Percentiles rank a stretch among this genome's conserved stretches.
Evolutionary conservation across 2,329 filamentous ascomycete species (phyloP).

Genomic region (Venturia aucupariae): DNA sequence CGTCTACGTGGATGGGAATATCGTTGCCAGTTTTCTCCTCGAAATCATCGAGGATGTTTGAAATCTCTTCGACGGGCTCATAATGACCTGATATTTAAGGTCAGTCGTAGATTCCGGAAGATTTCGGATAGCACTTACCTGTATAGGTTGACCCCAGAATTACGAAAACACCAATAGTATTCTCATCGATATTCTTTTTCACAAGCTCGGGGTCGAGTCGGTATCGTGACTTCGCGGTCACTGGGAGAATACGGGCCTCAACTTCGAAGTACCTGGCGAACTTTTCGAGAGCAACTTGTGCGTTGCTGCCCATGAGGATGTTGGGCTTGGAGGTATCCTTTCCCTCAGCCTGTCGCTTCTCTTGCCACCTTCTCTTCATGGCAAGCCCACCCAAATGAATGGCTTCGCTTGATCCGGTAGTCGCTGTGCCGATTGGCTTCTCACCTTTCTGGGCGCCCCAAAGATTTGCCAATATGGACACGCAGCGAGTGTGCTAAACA

Average conservation of each 20-base stretch:
- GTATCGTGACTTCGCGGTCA: constrained; percentile 51
- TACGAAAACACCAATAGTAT: constrained; percentile 67
- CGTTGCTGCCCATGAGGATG: constrained; percentile 66
- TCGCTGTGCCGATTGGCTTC: constrained; percentile 58
- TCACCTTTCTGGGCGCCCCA: constrained; percentile 55
- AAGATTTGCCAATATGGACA: constrained; percentile 58
- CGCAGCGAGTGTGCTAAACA: constrained; percentile 48
- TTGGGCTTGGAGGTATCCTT: constrained; percentile 58
- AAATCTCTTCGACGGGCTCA: constrained; percentile 61
- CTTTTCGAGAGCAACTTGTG: constrained; percentile 64
- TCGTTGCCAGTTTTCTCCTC: constrained; percentile 52
- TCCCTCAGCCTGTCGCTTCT: constrained; percentile 48
- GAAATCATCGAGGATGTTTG: constrained; percentile 53
- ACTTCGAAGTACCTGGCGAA: constrained; percentile 68
- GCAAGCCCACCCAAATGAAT: constrained; percentile 62
- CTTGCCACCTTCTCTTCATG: constrained; percentile 69
- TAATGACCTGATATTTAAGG: constrained; percentile 46
- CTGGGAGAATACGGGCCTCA: constrained; percentile 55
- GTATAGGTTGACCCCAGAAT: constrained; percentile 67
- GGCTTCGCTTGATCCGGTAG: constrained; percentile 62
- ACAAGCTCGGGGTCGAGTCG: constrained; percentile 56
- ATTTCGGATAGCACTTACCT: neutral
- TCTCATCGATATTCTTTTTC: constrained; percentile 61
- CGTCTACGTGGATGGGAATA: constrained; percentile 61
- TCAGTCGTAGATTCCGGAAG: neutral